A percentile compares a stretch with the other conserved stretches of the same genome.
Evolutionary conservation across 1,284 basidiomycete species (phyloP).

Genomic region (Puccinia hordei): DNA sequence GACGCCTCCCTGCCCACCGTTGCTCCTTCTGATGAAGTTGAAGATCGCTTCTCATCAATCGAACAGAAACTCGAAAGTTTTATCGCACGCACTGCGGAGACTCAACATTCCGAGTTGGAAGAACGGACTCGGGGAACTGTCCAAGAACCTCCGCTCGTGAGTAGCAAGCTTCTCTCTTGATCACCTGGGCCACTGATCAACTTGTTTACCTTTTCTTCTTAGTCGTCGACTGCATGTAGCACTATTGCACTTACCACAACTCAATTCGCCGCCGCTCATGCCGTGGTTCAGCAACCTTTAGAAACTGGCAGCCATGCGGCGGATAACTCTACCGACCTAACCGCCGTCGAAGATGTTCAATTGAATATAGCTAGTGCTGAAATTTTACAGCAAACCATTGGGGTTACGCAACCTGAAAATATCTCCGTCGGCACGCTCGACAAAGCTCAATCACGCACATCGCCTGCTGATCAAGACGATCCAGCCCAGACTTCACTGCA

Average conservation of each 20-base stretch:
- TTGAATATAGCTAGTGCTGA: not conserved
- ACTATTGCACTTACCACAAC: not conserved
- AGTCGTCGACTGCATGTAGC: not conserved
- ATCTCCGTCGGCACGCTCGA: not conserved
- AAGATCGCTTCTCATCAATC: conserved; percentile 17
- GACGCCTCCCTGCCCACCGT: not conserved
- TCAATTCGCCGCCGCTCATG: not conserved
- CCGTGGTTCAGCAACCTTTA: not conserved
- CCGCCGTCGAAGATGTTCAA: not conserved
- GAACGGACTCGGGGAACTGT: not conserved
- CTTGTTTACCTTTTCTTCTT: not conserved
- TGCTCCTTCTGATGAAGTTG: not conserved
- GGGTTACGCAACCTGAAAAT: not conserved
- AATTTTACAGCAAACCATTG: not conserved
- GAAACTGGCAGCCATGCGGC: not conserved
- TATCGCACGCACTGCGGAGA: not conserved
- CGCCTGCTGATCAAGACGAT: not conserved
- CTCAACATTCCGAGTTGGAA: not conserved
- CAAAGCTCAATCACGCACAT: not conserved
- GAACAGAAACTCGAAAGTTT: conserved; percentile 14
- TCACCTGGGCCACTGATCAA: not conserved
- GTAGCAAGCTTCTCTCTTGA: not conserved
- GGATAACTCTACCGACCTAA: not conserved
- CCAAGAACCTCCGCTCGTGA: not conserved
- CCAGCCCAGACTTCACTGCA: not conserved